A percentile compares a stretch with the other conserved stretches of the same genome.
Conservation (phyloP, 2,329 filamentous ascomycete species). For the Tolypocladium tropicale region DNA sequence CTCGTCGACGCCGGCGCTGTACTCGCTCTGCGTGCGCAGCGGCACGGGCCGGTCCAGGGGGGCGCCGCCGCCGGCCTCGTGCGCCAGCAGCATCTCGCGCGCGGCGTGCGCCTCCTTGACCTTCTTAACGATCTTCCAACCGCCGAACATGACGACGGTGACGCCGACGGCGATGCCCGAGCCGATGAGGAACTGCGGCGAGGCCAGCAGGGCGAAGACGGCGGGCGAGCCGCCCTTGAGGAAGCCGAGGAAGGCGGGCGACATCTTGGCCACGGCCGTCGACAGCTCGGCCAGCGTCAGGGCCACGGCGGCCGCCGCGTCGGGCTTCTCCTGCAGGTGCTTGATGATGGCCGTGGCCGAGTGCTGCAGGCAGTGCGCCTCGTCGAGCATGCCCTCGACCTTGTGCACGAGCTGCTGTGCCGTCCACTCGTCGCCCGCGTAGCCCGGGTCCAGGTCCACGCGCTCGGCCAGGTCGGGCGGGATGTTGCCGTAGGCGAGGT, state of each 20-base stretch:
- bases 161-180: constrained; percentile 81
- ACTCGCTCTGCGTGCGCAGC: constrained; percentile 17
- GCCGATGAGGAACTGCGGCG: constrained; percentile 89
- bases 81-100: constrained; percentile 15
- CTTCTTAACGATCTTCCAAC: constrained; percentile 94
- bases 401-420: constrained; percentile 53
- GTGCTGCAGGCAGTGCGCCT: constrained; percentile 82
- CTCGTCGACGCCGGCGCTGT: constrained; percentile 35
- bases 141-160: constrained; percentile 92
- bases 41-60: constrained; percentile 15
- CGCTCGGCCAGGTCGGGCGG: constrained; percentile 54
- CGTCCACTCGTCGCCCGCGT: constrained; percentile 44
- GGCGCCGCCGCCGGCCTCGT: constrained; percentile 12
- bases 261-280: constrained; percentile 71
- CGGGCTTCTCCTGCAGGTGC: constrained; percentile 59
- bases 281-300: constrained; percentile 88
- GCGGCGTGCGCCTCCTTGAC: constrained; percentile 41
- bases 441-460: constrained; percentile 34
- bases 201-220: constrained; percentile 76
- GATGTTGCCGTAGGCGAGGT: constrained; percentile 80
- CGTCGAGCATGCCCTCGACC: constrained; percentile 69
- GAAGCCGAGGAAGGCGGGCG: constrained; percentile 63
- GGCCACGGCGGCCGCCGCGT: constrained; percentile 88
- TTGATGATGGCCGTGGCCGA: constrained; percentile 74
- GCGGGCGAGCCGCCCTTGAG: constrained; percentile 77